Conservation (phyloP, 2,329 filamentous ascomycete species). For the Fusarium tupiense region DNA sequence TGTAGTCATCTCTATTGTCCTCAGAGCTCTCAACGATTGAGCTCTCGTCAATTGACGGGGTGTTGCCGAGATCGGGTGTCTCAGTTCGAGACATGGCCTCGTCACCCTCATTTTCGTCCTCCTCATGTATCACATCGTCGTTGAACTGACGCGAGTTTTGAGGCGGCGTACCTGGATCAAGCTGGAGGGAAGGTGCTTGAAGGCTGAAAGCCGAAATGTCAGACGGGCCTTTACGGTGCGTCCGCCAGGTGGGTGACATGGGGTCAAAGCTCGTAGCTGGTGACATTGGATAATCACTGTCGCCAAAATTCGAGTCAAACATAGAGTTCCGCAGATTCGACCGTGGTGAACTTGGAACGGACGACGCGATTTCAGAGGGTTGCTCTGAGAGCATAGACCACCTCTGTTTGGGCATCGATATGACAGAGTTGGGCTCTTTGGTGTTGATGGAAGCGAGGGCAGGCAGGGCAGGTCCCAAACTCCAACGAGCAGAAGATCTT, state of each 20-base stretch:
- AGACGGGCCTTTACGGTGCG: conserved; percentile 66
- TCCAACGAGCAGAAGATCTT: conserved; percentile 49
- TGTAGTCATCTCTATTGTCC: conserved; percentile 48
- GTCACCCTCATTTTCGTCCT: conserved; percentile 48
- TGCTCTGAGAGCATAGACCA: conserved; percentile 68
- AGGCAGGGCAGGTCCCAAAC: conserved; percentile 52
- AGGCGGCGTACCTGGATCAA: conserved; percentile 47
- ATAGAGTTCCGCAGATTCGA: conserved; percentile 79
- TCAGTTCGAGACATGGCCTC: conserved; percentile 31
- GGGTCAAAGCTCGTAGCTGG: conserved; percentile 81
- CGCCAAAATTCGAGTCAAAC: conserved; percentile 74
- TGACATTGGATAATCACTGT: conserved; percentile 78
- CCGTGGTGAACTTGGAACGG: conserved; percentile 81
- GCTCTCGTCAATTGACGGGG: conserved; percentile 48
- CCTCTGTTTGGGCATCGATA: conserved; percentile 58
- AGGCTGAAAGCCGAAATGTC: conserved; percentile 64
- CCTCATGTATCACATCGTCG: conserved; percentile 50
- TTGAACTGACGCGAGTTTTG: conserved; percentile 37
- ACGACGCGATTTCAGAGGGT: conserved; percentile 75
- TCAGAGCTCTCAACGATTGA: conserved; percentile 47
- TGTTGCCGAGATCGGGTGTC: conserved; percentile 42
- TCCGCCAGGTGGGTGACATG: conserved; percentile 66
- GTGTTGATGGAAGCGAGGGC: conserved; percentile 55
- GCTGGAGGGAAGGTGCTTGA: conserved; percentile 48
- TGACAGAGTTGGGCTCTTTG: conserved; percentile 62